A percentile compares a stretch with the other conserved stretches of the same genome.
phyloP scores from a whole-genome alignment of 345 rosid species.

The Salix suchowensis region DNA sequence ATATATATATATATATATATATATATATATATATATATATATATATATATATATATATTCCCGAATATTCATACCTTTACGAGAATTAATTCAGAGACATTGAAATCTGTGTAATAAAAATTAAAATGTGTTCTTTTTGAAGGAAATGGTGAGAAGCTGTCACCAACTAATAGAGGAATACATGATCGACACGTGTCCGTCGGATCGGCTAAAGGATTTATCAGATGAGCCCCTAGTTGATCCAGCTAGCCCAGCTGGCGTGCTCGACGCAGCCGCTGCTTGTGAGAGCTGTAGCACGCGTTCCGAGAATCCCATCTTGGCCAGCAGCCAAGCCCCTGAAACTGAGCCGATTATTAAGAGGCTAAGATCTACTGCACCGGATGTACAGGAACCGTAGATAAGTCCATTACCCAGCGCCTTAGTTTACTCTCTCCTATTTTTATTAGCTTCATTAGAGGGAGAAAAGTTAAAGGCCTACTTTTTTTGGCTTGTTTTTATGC shows the following conservation, averaged over 20 bases:
- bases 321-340: constrained; percentile 24
- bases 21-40: too few species aligned
- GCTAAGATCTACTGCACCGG: constrained; percentile 34
- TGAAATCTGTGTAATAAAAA: constrained; percentile 35
- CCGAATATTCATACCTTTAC: constrained; percentile 7
- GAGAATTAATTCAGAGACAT: constrained; percentile 22
- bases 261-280: constrained; percentile 59
- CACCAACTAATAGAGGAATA: constrained; percentile 68
- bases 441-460: constrained; percentile 5
- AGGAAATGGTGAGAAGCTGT: constrained; percentile 78
- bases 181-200: constrained; percentile 55
- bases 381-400: constrained; percentile 45
- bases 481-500: not conserved
- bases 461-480: not conserved
- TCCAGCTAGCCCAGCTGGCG: constrained; percentile 59
- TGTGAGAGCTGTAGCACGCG: constrained; percentile 51
- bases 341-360: constrained; percentile 31
- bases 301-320: constrained; percentile 34
- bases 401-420: not conserved
- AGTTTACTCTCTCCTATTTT: not conserved
- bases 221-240: constrained; percentile 24
- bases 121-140: not conserved
- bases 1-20: too few species aligned
- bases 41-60: not conserved
- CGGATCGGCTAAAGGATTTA: constrained; percentile 18